Percentiles rank a stretch among this genome's conserved stretches.
These are phyloP conservation scores for Colletotrichum sansevieriae DNA, from an alignment of 2,329 filamentous ascomycete species.

Conservation along the genomic window DNA sequence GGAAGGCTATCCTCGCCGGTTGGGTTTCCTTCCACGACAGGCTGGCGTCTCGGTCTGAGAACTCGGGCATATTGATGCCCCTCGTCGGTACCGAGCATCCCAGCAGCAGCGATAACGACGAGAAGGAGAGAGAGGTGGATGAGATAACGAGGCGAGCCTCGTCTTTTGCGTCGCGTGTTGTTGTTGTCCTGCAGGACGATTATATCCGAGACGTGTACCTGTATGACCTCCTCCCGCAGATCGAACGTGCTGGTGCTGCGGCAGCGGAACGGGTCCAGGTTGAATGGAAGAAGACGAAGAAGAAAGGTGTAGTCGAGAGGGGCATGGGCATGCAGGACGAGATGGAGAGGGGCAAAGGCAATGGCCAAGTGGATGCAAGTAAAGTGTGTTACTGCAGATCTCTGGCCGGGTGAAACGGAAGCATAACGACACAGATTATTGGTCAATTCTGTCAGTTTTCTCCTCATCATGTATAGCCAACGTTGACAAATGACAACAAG, in stretches of 20 bases:
- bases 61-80: not conserved
- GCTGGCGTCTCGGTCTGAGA: constrained; percentile 2
- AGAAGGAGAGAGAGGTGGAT: not conserved
- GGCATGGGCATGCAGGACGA: not conserved
- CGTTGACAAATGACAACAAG: not conserved
- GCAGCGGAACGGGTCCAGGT: not conserved
- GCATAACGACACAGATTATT: not conserved
- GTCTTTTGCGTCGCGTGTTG: constrained; percentile 2
- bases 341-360: not conserved
- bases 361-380: constrained; percentile 7
- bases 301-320: not conserved
- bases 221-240: not conserved
- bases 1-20: not conserved
- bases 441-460: not conserved
- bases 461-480: not conserved
- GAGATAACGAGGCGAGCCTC: constrained; percentile 1
- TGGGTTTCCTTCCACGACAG: not conserved
- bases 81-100: not conserved
- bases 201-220: not conserved
- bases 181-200: not conserved
- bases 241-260: not conserved
- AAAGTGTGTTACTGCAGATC: constrained; percentile 1
- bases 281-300: constrained; percentile 2
- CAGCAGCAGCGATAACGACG: not conserved
- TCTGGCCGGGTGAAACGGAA: not conserved